Base-by-base conservation (phyloP, 192 early-diverging fungal genomes). In the Geosiphon pyriformis region DNA sequence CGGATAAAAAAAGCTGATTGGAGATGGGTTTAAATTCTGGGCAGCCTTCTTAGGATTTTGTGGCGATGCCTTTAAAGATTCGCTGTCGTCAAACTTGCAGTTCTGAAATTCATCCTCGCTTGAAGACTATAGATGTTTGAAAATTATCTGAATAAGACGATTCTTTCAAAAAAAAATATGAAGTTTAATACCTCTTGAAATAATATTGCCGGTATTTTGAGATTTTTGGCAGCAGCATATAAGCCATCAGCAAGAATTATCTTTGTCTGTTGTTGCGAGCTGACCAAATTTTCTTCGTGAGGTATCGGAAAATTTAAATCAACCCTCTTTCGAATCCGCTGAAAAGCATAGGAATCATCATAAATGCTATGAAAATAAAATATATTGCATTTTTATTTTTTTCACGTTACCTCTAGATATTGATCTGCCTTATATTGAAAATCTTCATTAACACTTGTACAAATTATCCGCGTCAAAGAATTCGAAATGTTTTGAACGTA, bases 401-500 rank as follows among this genome's bases (percentile, higher is more conserved):
- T 18, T 51, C 26, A 23, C n/a, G 20, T 54, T 53, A 65, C 63
- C 4, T 65, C 22, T 1, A 53, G 4, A 8, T 32, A 35, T 54
- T 55, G 15, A 52, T 4, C 31, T 4, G 51, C 32, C 53, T 52
- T 37, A 20, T 48, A 65, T 20, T 30, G 52, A 54, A 65, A 65
- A 11, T 55, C 31, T 11, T 23, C 50, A 33, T 52, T 65, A 33
- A 11, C 30, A 35, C 63, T 65, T 26, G 34, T 42, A 0, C 25
- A 23, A 26, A 65, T 65, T n/a, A 65, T 65, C 15, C 51, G 29
- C 4, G 50, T 51, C 17, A 65, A 34, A 35, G 63, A 65, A 22
- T 52, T 65, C 31, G 63, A 65, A 27, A 65, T 65, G 8, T 29
- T 25, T 33, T 48, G 51, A 35, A 65, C 53, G 53, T 53, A 54